Percentiles rank a stretch among this genome's conserved stretches.
Conservation (phyloP, 2,329 filamentous ascomycete genomes). For the Diaporthe longicolla region DNA sequence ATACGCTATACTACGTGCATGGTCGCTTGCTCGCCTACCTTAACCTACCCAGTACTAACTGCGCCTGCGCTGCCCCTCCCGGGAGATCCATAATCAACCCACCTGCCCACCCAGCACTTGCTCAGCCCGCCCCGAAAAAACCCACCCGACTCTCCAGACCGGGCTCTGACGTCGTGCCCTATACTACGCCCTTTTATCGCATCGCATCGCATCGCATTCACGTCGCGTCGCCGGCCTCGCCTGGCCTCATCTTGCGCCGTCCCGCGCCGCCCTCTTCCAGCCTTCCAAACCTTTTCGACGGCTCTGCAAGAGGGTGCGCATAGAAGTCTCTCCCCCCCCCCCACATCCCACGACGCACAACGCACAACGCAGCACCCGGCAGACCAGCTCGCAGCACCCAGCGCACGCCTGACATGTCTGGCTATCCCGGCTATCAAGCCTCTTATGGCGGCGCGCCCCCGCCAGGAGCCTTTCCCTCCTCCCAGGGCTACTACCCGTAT, state of each 20-base stretch:
- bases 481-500: slow-evolving; percentile 44
- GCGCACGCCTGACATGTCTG: slow-evolving; percentile 66
- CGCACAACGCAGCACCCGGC: not conserved
- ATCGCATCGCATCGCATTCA: slow-evolving; percentile 21
- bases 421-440: slow-evolving; percentile 69
- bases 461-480: slow-evolving; percentile 39
- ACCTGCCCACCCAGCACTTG: slow-evolving; percentile 18
- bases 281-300: slow-evolving; percentile 18
- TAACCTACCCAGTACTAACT: not conserved
- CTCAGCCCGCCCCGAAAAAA: slow-evolving; percentile 13
- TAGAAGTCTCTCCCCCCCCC: not conserved
- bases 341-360: not conserved
- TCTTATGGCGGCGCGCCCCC: slow-evolving; percentile 43
- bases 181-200: slow-evolving; percentile 31
- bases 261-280: slow-evolving; percentile 19
- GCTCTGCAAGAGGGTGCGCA: slow-evolving; percentile 36
- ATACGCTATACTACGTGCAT: too few species aligned
- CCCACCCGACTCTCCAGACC: not conserved
- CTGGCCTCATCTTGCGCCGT: slow-evolving; percentile 28
- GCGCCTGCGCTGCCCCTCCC: not conserved
- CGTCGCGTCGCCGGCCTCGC: slow-evolving; percentile 31
- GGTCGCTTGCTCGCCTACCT: too few species aligned
- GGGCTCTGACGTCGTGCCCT: slow-evolving; percentile 14
- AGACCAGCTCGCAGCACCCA: not conserved
- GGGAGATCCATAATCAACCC: slow-evolving; percentile 24